Conservation (phyloP, 371 early-diverging fungal species). For the Apophysomyces elegans region DNA sequence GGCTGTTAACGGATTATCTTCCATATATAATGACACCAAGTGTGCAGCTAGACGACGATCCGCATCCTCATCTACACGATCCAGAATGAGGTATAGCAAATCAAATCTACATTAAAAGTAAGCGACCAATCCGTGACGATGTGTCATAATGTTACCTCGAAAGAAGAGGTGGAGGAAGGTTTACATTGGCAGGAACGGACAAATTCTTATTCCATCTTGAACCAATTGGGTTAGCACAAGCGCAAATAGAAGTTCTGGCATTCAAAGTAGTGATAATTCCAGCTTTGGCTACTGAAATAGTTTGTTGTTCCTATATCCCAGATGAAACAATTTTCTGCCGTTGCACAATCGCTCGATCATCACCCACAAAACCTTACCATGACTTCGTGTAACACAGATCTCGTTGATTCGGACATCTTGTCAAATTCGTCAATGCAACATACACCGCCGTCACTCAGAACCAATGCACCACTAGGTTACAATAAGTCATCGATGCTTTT, state of each 20-base stretch:
- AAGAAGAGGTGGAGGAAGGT: constrained; percentile 95
- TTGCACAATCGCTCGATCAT: not conserved
- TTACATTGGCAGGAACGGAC: constrained; percentile 94
- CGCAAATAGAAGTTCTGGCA: constrained; percentile 98
- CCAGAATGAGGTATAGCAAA: constrained; percentile 92
- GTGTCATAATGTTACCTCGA: constrained; percentile 64
- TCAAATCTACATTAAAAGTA: constrained; percentile 75
- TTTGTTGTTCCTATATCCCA: constrained; percentile 94
- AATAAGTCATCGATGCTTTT: not conserved
- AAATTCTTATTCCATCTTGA: constrained; percentile 92
- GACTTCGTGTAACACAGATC: constrained; percentile 98
- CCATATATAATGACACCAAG: constrained; percentile 85
- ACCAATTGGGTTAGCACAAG: constrained; percentile 97
- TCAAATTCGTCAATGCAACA: constrained; percentile 99
- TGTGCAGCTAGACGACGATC: constrained; percentile 91
- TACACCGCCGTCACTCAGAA: constrained; percentile 97
- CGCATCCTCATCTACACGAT: constrained; percentile 85
- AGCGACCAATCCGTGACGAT: not conserved
- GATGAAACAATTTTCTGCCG: not conserved
- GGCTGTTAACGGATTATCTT: constrained; percentile 62
- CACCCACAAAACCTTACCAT: constrained; percentile 71
- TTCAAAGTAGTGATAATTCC: constrained; percentile 99
- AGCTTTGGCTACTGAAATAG: constrained; percentile 99
- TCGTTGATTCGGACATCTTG: constrained; percentile 97
- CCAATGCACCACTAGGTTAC: constrained; percentile 91